Percentiles rank a stretch among this genome's conserved stretches.
Evolutionary conservation across 1,284 basidiomycete species (phyloP).

Genomic region (Sphagnurus paluster): DNA sequence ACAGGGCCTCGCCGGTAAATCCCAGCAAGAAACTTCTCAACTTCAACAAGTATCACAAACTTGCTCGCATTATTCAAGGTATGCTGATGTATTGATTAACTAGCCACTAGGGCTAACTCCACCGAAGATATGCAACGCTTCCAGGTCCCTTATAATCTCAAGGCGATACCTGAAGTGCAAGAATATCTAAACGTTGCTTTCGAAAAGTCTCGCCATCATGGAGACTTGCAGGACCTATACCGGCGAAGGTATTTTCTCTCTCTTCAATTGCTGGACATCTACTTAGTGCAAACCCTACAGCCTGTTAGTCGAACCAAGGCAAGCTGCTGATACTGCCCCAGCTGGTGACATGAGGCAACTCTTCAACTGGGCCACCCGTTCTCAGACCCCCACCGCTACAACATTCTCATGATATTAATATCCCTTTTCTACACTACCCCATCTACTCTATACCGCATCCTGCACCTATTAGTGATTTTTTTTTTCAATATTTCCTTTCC

Average conservation of each 20-base stretch:
- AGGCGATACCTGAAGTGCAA: constrained; percentile 84
- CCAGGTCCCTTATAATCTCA: constrained; percentile 83
- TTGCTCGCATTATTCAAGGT: constrained; percentile 88
- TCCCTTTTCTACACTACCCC: constrained; percentile 11
- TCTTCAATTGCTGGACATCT: not conserved
- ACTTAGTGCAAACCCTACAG: constrained; percentile 35
- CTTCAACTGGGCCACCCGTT: constrained; percentile 73
- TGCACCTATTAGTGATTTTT: constrained; percentile 15
- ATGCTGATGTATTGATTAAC: too few relatives aligned
- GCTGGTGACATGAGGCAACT: constrained; percentile 70
- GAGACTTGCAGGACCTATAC: constrained; percentile 79
- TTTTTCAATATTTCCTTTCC: constrained; percentile 21
- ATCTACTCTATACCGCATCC: constrained; percentile 16
- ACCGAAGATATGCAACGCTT: constrained; percentile 86
- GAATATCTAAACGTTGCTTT: constrained; percentile 73
- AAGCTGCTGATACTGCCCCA: constrained; percentile 67
- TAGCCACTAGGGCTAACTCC: too few relatives aligned
- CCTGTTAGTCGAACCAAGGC: constrained; percentile 77
- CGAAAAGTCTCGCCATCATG: constrained; percentile 69
- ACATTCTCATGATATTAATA: constrained; percentile 22
- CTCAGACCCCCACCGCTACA: constrained; percentile 35
- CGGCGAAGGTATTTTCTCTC: constrained; percentile 61
- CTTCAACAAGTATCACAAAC: constrained; percentile 93
- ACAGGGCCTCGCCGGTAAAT: constrained; percentile 77
- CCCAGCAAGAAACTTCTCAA: constrained; percentile 86